Base-by-base conservation (phyloP, 1,284 basidiomycete genomes). In the Heliocybe sulcata region DNA sequence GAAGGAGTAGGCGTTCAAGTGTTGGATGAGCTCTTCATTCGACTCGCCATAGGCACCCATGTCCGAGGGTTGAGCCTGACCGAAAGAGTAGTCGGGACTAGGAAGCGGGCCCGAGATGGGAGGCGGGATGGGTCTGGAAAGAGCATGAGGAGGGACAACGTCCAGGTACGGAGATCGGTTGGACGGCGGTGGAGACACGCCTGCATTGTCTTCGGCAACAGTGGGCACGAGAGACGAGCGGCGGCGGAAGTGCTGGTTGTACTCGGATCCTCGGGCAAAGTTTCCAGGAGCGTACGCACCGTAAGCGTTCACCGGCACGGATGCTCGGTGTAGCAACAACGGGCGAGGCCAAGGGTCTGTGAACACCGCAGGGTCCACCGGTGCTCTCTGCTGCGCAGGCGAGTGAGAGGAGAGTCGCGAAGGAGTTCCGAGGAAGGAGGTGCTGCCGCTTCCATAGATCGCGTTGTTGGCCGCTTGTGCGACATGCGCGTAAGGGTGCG, bases 41-140 rank as follows among this genome's bases (percentile, higher is more conserved):
- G 53, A 16, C 45, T 27, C 42, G 33, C n/a, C n/a, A n/a, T n/a
- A 19, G 31, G n/a, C 35, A 20, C 2, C 35, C 11, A 33, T 25
- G 10, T 10, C 3, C 1, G 75, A 74, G 0, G 68, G 64, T 56
- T 82, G 76, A 6, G 77, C 72, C 57, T 62, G 60, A 8, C 86
- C 86, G 61, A 89, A 89, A 45, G 82, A 82, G 71, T 81, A 89
- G 61, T 77, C 77, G 27, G 82, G 81, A 8, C 77, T 75, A 3
- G 86, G 87, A n/a, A 88, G 73, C 4, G 87, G 86, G 0, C 86
- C 87, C 4, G 42, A 52, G 52, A 27, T 35, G 48, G 35, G 19
- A 29, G 45, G 8, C 35, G 57, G 12, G 47, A 45, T n/a, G 35
- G 42, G 22, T 2, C 50, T 29, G 12, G 51, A 45, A 12, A 26